Base-by-base conservation (phyloP, 352 stramenopile species). In the Globisporangium paddicum region DNA sequence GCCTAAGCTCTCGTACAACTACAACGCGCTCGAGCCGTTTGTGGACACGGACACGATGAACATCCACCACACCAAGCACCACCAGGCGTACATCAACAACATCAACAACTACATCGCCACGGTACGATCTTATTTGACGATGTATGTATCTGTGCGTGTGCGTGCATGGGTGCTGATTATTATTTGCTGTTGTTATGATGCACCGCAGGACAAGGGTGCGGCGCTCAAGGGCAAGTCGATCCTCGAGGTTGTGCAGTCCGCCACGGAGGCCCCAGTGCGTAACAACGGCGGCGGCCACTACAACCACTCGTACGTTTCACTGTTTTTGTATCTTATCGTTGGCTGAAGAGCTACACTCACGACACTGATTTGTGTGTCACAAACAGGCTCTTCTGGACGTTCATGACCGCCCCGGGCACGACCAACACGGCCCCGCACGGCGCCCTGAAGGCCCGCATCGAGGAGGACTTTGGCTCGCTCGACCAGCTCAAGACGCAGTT, bases 61-160 rank as follows among this genome's bases (percentile, higher is more conserved):
- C 64, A 96, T 95, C 73, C 89, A 97, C 74, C 89, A 97, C 75
- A 92, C 82, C 48, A 96, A 96, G 72, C 89, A 97, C 72, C 89
- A 97, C 82, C 82, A 94, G 70, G 80, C 75, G 32, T 94, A 94
- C 66, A 81, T 95, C 56, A 95, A 92, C 79, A 95, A 95, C 73
- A 90, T 93, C 73, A 92, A 97, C 81, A 90, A 84, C 64, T 93
- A 81, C 66, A 89, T 95, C 64, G 68, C 61, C 40, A 79, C 75
- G 60, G 75, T 85, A 60, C 42, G 75, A 68, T n/a, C 14, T n/a
- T 8, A 18, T 30, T 25, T n/a, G n/a, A n/a, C n/a, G n/a, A n/a
- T n/a, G n/a, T n/a, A n/a, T n/a, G n/a, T n/a, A n/a, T n/a, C 34
- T 13, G 23, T 35, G 14, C 55, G 2, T 44, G 23, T 42, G 5